Percentiles rank a stretch among this genome's conserved stretches.
Conservation (phyloP, 306 rosid genomes). For the Trichosanthes truncata region DNA sequence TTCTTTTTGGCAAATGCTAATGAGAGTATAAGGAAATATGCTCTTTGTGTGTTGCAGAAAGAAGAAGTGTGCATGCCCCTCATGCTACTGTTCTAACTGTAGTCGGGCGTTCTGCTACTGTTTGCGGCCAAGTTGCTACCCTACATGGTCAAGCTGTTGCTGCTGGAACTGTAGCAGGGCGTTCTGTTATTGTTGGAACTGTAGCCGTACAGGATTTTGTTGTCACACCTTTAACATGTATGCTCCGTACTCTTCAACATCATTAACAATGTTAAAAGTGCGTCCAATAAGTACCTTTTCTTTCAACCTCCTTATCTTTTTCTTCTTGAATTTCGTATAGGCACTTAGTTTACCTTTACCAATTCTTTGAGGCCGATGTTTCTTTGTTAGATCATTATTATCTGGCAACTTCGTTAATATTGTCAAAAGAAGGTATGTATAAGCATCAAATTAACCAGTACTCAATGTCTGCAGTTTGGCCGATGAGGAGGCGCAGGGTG, state of each 20-base stretch:
- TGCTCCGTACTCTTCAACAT: conserved; percentile 26
- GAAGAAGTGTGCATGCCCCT: conserved; percentile 26
- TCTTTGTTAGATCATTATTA: not conserved
- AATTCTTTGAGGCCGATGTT: not conserved
- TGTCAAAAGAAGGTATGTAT: not conserved
- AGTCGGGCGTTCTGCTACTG: conserved; percentile 27
- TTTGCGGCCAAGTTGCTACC: conserved; percentile 21
- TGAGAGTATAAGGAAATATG: conserved; percentile 22
- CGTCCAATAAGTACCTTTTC: not conserved
- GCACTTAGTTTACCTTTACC: not conserved
- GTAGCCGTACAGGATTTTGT: conserved; percentile 13
- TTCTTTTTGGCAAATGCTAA: not conserved
- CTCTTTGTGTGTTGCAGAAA: conserved; percentile 42
- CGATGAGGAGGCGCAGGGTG: conserved; percentile 14
- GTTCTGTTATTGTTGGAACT: conserved; percentile 30
- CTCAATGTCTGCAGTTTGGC: conserved; percentile 30
- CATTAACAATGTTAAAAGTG: not conserved
- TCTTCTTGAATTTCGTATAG: not conserved
- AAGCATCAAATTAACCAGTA: not conserved
- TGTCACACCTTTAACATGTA: conserved; percentile 24
- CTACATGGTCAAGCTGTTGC: conserved; percentile 18
- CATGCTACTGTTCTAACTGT: conserved; percentile 30
- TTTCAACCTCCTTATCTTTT: conserved; percentile 10
- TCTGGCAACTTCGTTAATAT: not conserved
- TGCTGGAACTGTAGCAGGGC: conserved; percentile 27